A percentile compares a stretch with the other conserved stretches of the same genome.
These are phyloP conservation scores for Hibiscus mutabilis DNA, from an alignment of 345 rosid genomes.

Conservation along the genomic window DNA sequence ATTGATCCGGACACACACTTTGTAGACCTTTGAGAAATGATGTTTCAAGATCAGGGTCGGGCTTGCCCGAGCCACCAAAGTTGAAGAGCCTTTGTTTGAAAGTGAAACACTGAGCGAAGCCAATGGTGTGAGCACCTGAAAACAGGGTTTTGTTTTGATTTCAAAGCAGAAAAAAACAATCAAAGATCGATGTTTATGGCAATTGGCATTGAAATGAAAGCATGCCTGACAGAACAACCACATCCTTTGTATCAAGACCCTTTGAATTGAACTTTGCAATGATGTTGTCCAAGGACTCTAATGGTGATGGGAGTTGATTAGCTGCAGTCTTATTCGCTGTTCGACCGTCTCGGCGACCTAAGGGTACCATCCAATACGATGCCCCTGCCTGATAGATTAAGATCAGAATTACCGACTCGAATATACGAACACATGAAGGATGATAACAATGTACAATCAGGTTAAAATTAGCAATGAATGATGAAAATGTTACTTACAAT, in stretches of 20 bases:
- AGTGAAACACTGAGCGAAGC: slow-evolving; percentile 66
- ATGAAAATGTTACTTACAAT: slow-evolving; percentile 25
- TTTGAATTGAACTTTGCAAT: slow-evolving; percentile 49
- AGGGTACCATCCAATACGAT: slow-evolving; percentile 37
- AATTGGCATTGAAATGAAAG: neutral
- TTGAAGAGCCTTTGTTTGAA: slow-evolving; percentile 61
- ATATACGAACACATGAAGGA: neutral
- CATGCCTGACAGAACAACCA: slow-evolving; percentile 62
- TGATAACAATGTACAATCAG: neutral
- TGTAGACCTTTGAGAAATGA: slow-evolving; percentile 41
- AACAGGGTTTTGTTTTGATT: neutral
- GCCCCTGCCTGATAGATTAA: slow-evolving; percentile 44
- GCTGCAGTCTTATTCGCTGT: slow-evolving; percentile 43
- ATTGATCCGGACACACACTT: slow-evolving; percentile 43
- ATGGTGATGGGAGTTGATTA: slow-evolving; percentile 48
- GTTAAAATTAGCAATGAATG: neutral
- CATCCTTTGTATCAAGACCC: slow-evolving; percentile 58
- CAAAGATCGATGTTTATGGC: neutral
- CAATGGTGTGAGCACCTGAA: slow-evolving; percentile 59
- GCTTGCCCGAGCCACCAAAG: slow-evolving; percentile 45
- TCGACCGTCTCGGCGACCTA: slow-evolving; percentile 56
- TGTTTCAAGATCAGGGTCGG: slow-evolving; percentile 49
- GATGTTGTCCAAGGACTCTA: slow-evolving; percentile 48
- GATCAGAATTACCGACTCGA: neutral
- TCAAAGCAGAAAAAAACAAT: neutral